Conservation (phyloP, 106 monocot species). For the Hemerocallis citrina region DNA sequence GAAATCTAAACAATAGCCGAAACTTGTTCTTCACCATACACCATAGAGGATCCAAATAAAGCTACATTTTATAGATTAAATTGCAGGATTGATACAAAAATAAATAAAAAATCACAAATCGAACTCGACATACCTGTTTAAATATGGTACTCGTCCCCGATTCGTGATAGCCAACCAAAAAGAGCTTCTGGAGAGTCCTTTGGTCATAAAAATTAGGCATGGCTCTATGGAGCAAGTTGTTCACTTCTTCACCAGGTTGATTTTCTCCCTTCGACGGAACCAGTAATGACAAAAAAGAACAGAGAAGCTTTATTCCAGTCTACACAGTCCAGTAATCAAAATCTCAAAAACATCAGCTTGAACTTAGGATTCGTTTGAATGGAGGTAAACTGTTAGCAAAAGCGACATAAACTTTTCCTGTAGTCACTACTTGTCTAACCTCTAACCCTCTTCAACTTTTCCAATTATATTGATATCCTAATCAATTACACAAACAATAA, state of each 20-base stretch:
- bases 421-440: no score
- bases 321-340: slow-evolving; percentile 21
- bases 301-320: slow-evolving; percentile 70
- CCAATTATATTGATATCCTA: no score
- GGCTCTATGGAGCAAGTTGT: slow-evolving; percentile 20
- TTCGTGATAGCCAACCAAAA: slow-evolving; percentile 63
- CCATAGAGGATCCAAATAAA: no score
- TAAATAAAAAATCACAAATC: not conserved
- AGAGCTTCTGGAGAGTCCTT: slow-evolving; percentile 59
- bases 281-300: slow-evolving; percentile 82
- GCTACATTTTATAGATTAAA: not conserved
- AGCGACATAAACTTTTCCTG: no score
- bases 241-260: slow-evolving; percentile 33
- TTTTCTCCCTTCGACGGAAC: slow-evolving; percentile 40
- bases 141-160: slow-evolving; percentile 89
- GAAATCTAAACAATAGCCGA: no score
- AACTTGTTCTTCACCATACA: no score
- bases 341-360: not conserved
- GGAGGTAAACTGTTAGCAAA: no score
- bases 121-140: slow-evolving; percentile 60
- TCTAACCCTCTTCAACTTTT: no score
- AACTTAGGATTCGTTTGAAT: not conserved
- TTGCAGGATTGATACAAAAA: not conserved
- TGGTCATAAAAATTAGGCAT: slow-evolving; percentile 54
- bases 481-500: no score